Conservation (phyloP, 805 yeast genomes). For the Candida ponderosae region DNA sequence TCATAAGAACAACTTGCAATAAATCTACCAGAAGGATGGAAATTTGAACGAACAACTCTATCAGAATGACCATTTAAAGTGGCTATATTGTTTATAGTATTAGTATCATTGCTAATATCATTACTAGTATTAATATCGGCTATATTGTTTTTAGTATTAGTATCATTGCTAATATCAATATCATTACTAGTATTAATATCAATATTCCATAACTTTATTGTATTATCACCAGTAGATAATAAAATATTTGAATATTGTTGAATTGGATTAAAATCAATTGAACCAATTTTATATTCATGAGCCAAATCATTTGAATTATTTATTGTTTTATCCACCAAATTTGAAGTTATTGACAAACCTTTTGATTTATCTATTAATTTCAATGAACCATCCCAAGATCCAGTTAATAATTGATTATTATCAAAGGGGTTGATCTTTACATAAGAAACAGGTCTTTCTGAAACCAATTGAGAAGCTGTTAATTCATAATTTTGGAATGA, state of each 20-base stretch:
- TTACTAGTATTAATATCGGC: slow-evolving; percentile 3
- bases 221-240: slow-evolving; percentile 40
- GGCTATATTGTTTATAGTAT: slow-evolving; percentile 3
- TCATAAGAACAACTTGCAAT: slow-evolving; percentile 75
- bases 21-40: slow-evolving; percentile 56
- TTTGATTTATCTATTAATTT: slow-evolving; percentile 32
- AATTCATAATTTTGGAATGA: slow-evolving; percentile 31
- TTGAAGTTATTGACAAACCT: not conserved
- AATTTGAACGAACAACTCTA: slow-evolving; percentile 52
- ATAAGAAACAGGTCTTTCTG: slow-evolving; percentile 60
- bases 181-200: slow-evolving; percentile 3
- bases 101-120: too few species aligned
- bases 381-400: slow-evolving; percentile 80
- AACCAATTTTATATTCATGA: slow-evolving; percentile 59
- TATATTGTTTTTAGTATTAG: not conserved
- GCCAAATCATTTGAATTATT: too few species aligned
- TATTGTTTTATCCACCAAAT: slow-evolving; percentile 23
- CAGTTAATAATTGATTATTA: slow-evolving; percentile 41
- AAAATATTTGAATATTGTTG: slow-evolving; percentile 19
- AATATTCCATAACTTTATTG: slow-evolving; percentile 28
- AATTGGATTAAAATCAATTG: slow-evolving; percentile 54
- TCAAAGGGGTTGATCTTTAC: slow-evolving; percentile 36
- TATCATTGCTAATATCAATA: slow-evolving; percentile 1
- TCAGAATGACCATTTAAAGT: slow-evolving; percentile 36
- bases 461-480: slow-evolving; percentile 63